These are phyloP conservation scores for Mycena albidolilacea DNA, from an alignment of 768 basidiomycete species.

Conservation along the genomic window DNA sequence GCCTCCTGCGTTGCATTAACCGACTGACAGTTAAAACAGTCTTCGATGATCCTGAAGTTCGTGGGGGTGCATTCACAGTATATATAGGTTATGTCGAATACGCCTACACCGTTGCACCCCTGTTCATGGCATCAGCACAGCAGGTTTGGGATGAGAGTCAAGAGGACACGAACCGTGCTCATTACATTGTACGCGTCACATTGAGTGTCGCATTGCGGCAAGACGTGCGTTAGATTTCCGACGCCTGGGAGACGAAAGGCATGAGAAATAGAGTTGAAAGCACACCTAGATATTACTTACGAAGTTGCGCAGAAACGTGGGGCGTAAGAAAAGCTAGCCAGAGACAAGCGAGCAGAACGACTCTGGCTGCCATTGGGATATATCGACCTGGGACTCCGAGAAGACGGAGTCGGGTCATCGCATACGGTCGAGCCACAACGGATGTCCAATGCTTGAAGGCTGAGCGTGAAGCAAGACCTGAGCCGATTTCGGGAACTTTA, in stretches of 20 bases:
- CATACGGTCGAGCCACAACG: neutral
- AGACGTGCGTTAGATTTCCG: slow-evolving; percentile 37
- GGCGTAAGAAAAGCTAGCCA: slow-evolving; percentile 10
- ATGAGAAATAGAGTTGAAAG: neutral
- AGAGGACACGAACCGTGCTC: slow-evolving; percentile 25
- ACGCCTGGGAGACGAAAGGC: slow-evolving; percentile 13
- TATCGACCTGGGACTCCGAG: slow-evolving; percentile 19
- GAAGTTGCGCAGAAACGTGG: slow-evolving; percentile 24
- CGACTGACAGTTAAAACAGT: slow-evolving; percentile 38
- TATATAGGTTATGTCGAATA: slow-evolving; percentile 39
- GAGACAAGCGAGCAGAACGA: neutral
- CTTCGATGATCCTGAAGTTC: slow-evolving; percentile 35
- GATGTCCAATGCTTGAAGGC: neutral
- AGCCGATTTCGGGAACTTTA: neutral
- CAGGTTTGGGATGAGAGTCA: neutral
- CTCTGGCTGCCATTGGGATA: slow-evolving; percentile 7
- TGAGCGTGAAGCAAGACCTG: neutral
- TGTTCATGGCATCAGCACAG: neutral
- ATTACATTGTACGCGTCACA: slow-evolving; percentile 37
- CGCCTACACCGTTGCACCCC: slow-evolving; percentile 34
- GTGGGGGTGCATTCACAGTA: slow-evolving; percentile 39
- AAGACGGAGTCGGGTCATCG: slow-evolving; percentile 4
- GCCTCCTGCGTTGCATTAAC: slow-evolving; percentile 36
- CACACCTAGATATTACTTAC: neutral
- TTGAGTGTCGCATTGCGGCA: slow-evolving; percentile 30